These are phyloP conservation scores for Imleria badia DNA, from an alignment of 768 basidiomycete genomes.

Conservation along the genomic window DNA sequence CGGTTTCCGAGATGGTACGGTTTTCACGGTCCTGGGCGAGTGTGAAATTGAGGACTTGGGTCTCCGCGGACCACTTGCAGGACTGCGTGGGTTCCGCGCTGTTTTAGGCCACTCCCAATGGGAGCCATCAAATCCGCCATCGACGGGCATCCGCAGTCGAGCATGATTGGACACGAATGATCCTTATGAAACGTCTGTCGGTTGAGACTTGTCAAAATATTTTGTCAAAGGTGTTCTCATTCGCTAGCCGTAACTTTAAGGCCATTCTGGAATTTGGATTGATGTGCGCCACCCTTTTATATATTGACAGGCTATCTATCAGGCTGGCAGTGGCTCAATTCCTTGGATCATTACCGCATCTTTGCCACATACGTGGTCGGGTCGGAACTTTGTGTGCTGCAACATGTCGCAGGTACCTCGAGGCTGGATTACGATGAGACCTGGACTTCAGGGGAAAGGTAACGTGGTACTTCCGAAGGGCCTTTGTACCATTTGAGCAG, in stretches of 20 bases:
- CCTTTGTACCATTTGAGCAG: conserved; percentile 11
- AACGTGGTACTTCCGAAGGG: conserved; percentile 13
- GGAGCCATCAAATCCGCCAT: conserved; percentile 20
- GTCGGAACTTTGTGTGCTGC: conserved; percentile 21
- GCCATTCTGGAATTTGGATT: conserved; percentile 10
- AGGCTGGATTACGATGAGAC: conserved; percentile 5
- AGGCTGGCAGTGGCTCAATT: not conserved
- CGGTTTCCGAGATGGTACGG: not conserved
- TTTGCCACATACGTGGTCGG: conserved; percentile 11
- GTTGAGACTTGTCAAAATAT: conserved; percentile 14
- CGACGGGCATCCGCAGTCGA: conserved; percentile 24
- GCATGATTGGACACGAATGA: conserved; percentile 15
- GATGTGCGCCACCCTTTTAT: conserved; percentile 19
- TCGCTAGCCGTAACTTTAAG: conserved; percentile 14
- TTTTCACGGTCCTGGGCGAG: conserved; percentile 5
- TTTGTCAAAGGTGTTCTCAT: conserved; percentile 11
- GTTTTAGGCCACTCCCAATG: conserved; percentile 12
- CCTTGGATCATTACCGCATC: conserved; percentile 24
- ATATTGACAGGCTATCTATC: conserved; percentile 16
- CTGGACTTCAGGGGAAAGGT: conserved; percentile 14
- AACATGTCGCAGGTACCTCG: conserved; percentile 15
- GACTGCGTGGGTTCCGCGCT: conserved; percentile 15
- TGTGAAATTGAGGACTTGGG: conserved; percentile 5
- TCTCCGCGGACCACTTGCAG: conserved; percentile 27
- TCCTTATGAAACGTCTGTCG: conserved; percentile 20